phyloP scores from a whole-genome alignment of 768 basidiomycete genomes.

The Cubamyces sp. region DNA sequence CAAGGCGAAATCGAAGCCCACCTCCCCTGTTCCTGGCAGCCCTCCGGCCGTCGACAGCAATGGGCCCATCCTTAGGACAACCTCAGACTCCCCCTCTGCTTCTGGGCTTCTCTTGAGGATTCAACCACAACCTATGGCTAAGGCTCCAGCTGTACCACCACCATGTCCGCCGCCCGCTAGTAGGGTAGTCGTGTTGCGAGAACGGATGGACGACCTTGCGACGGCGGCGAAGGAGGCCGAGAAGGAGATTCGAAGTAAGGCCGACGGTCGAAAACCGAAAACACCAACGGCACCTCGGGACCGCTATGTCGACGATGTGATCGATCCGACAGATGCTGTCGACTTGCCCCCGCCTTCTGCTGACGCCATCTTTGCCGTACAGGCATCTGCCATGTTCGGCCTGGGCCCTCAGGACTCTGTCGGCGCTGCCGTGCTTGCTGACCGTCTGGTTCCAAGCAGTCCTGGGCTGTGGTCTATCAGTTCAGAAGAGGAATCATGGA shows the following conservation, averaged over 20 bases:
- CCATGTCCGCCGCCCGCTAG: constrained; percentile 30
- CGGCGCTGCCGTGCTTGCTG: constrained; percentile 76
- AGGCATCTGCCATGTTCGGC: constrained; percentile 73
- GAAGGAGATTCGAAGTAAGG: constrained; percentile 65
- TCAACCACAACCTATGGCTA: constrained; percentile 39
- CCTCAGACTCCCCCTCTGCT: constrained; percentile 63
- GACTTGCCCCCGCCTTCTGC: constrained; percentile 75
- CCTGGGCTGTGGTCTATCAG: constrained; percentile 62
- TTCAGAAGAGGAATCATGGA: constrained; percentile 68
- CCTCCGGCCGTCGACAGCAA: constrained; percentile 29
- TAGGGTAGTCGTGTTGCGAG: constrained; percentile 78
- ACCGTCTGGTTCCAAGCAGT: constrained; percentile 65
- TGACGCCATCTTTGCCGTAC: constrained; percentile 72
- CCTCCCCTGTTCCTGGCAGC: constrained; percentile 41
- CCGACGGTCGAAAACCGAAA: constrained; percentile 50
- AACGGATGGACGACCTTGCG: constrained; percentile 73
- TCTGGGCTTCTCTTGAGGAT: constrained; percentile 41
- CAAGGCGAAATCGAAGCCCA: constrained; percentile 67
- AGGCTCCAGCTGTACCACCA: constrained; percentile 41
- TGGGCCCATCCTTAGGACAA: constrained; percentile 51
- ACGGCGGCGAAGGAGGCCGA: constrained; percentile 78
- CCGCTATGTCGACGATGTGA: constrained; percentile 55
- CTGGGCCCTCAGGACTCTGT: constrained; percentile 76
- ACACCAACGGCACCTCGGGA: constrained; percentile 43
- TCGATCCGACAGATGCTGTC: constrained; percentile 85